phyloP scores from a whole-genome alignment of 2,329 filamentous ascomycete species.

The Penicillium sp. region DNA sequence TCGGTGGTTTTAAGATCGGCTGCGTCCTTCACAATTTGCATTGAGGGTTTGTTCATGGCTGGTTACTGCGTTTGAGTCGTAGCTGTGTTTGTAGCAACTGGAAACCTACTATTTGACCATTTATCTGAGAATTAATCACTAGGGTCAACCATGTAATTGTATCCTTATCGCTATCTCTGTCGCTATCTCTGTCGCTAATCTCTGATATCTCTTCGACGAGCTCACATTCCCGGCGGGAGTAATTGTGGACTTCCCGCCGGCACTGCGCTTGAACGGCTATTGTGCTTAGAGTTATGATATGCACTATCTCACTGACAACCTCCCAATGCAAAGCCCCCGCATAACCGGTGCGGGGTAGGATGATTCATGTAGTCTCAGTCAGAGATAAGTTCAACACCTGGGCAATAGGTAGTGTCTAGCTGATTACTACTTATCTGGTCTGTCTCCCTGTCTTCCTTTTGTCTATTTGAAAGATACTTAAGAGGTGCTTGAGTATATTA shows the following conservation, averaged over 20 bases:
- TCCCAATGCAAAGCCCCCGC: too few species aligned
- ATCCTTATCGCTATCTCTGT: slow-evolving; percentile 13
- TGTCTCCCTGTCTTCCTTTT: neutral
- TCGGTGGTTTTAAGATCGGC: slow-evolving; percentile 1
- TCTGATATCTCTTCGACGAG: neutral
- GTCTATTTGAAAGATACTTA: neutral
- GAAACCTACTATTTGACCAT: neutral
- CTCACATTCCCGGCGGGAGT: neutral
- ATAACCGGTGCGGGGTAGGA: slow-evolving; percentile 6
- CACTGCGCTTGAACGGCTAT: neutral
- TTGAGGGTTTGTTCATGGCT: neutral
- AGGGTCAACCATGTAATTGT: too few species aligned
- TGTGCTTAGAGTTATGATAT: neutral
- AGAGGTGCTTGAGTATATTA: neutral
- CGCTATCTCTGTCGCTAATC: slow-evolving; percentile 1
- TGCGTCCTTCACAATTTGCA: neutral
- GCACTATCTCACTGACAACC: too few species aligned
- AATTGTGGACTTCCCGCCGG: slow-evolving; percentile 2
- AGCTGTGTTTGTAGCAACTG: too few species aligned
- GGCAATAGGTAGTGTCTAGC: neutral
- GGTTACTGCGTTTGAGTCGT: neutral
- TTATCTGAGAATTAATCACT: neutral
- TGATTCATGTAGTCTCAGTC: neutral
- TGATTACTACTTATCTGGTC: neutral
- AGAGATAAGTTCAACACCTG: neutral